Conservation (phyloP, 371 early-diverging fungal species). For the Apophysomyces sp. region DNA sequence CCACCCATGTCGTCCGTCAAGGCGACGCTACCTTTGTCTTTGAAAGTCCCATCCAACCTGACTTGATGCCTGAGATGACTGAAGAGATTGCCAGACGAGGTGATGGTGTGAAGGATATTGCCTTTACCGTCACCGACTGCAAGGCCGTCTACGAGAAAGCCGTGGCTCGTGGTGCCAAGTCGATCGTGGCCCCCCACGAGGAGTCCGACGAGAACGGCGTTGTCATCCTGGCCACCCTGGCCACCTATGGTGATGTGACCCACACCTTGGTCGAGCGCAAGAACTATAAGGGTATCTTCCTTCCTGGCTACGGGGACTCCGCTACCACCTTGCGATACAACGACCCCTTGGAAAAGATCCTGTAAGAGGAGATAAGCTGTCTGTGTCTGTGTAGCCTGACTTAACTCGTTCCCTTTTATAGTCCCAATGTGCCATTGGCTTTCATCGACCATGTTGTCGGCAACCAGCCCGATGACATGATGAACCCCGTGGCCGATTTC, state of each 20-base stretch:
- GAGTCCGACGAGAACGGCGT: constrained; percentile 83
- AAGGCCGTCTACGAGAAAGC: constrained; percentile 79
- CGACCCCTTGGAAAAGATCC: constrained; percentile 69
- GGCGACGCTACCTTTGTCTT: constrained; percentile 85
- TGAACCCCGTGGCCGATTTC: constrained; percentile 82
- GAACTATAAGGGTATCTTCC: constrained; percentile 83
- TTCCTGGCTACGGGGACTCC: constrained; percentile 75
- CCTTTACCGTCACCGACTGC: constrained; percentile 89
- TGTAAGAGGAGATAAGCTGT: too few species aligned
- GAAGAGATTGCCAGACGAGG: constrained; percentile 82
- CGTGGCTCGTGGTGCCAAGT: constrained; percentile 84
- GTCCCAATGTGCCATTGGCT: constrained; percentile 64
- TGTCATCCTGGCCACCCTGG: constrained; percentile 90
- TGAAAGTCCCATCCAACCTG: constrained; percentile 90
- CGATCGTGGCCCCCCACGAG: constrained; percentile 82
- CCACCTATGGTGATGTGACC: constrained; percentile 90
- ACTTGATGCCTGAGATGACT: constrained; percentile 64
- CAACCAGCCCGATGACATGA: constrained; percentile 92
- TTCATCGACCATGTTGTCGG: constrained; percentile 94
- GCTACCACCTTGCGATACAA: constrained; percentile 34
- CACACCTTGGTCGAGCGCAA: constrained; percentile 92
- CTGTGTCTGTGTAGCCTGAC: neutral
- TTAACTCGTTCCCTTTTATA: constrained; percentile 2
- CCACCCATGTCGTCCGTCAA: constrained; percentile 84
- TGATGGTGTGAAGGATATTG: constrained; percentile 95